Conservation (phyloP, 495 filamentous ascomycete genomes). For the Hypoxylon intermedium region DNA sequence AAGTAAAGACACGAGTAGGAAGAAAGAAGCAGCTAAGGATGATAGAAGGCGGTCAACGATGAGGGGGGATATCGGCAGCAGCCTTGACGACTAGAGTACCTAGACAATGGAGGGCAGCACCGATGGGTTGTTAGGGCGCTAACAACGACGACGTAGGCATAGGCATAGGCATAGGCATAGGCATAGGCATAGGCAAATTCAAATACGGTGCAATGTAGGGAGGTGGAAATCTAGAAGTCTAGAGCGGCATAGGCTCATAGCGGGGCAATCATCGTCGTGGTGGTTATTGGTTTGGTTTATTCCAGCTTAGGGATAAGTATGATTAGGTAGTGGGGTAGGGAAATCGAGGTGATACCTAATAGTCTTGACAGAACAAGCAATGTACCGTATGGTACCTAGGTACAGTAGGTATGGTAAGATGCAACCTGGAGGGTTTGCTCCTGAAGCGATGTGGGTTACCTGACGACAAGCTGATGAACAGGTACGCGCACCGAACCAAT, state of each 20-base stretch:
- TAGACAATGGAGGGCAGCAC: constrained; percentile 11
- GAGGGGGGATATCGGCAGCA: constrained; percentile 5
- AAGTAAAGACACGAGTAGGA: neutral
- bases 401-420: constrained; percentile 16
- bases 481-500: neutral
- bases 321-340: constrained; percentile 30
- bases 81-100: neutral
- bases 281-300: constrained; percentile 36
- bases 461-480: constrained; percentile 20
- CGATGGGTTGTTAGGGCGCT: neutral
- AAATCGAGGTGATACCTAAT: no score
- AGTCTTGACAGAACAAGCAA: no score
- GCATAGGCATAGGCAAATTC: constrained; percentile 38
- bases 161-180: constrained; percentile 9
- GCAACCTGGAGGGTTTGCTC: constrained; percentile 44
- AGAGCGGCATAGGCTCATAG: constrained; percentile 36
- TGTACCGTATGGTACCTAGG: neutral
- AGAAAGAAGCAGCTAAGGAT: constrained; percentile 5
- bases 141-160: constrained; percentile 11
- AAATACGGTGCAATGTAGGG: constrained; percentile 30
- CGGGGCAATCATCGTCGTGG: constrained; percentile 27
- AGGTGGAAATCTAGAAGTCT: constrained; percentile 38
- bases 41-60: constrained; percentile 5
- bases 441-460: constrained; percentile 27
- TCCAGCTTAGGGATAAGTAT: constrained; percentile 12